A percentile compares a stretch with the other conserved stretches of the same genome.
Conservation (phyloP, 306 rosid species). For the Fragaria nilgerrensis region DNA sequence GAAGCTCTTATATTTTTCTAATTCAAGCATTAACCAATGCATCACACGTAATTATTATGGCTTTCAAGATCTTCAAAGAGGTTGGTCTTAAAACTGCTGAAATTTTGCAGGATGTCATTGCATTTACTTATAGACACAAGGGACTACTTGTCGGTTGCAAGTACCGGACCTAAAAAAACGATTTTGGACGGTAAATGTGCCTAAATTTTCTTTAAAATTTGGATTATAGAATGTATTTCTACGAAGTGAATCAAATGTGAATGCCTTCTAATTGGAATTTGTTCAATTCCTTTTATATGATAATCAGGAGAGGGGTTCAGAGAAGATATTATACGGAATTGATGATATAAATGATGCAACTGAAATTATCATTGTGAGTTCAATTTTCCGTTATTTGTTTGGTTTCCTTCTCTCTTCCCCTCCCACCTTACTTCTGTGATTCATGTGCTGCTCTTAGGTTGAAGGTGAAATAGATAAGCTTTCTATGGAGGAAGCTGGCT, state of each 20-base stretch:
- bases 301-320: slow-evolving; percentile 72
- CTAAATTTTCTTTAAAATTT: slow-evolving; percentile 18
- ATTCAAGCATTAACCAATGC: not conserved
- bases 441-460: slow-evolving; percentile 49
- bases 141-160: slow-evolving; percentile 85
- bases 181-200: slow-evolving; percentile 76
- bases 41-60: not conserved
- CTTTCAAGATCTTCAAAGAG: not conserved
- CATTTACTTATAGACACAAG: slow-evolving; percentile 70
- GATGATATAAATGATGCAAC: slow-evolving; percentile 68
- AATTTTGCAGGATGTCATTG: slow-evolving; percentile 60
- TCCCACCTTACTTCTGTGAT: not conserved
- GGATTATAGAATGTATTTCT: not conserved
- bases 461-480: slow-evolving; percentile 97
- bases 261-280: slow-evolving; percentile 3
- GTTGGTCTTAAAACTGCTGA: slow-evolving; percentile 17
- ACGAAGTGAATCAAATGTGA: slow-evolving; percentile 5
- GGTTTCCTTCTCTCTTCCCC: slow-evolving; percentile 2
- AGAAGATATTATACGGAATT: slow-evolving; percentile 67
- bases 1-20: not conserved
- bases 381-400: slow-evolving; percentile 21
- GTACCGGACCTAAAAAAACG: slow-evolving; percentile 61
- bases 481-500: slow-evolving; percentile 91
- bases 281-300: slow-evolving; percentile 11
- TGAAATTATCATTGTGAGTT: slow-evolving; percentile 71